Percentiles rank a stretch among this genome's conserved stretches.
phyloP scores from a whole-genome alignment of 768 basidiomycete genomes.

The Russula brevipes region DNA sequence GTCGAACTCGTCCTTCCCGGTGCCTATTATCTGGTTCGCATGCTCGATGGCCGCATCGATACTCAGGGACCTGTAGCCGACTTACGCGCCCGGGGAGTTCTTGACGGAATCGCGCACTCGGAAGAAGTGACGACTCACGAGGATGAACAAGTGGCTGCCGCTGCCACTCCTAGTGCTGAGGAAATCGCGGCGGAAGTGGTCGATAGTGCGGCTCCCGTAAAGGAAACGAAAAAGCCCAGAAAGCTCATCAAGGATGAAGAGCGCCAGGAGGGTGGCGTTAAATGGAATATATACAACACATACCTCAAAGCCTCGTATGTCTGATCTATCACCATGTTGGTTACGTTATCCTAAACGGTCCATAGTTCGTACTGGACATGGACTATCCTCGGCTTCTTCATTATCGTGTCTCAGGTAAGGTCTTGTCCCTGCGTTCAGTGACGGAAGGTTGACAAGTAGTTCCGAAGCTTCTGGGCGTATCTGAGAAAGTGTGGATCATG shows the following conservation, averaged over 20 bases:
- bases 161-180: conserved; percentile 27
- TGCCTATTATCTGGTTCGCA: conserved; percentile 65
- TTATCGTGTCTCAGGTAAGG: conserved; percentile 38
- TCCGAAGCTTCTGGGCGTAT: conserved; percentile 43
- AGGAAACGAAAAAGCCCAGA: conserved; percentile 53
- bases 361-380: conserved; percentile 64
- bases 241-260: conserved; percentile 81
- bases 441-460: neutral
- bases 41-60: conserved; percentile 79
- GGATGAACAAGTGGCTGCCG: conserved; percentile 33
- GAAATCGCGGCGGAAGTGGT: conserved; percentile 30
- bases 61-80: conserved; percentile 65
- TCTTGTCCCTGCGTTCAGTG: neutral
- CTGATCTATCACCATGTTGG: neutral
- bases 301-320: conserved; percentile 71
- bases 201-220: conserved; percentile 30
- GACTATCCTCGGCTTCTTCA: conserved; percentile 46
- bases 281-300: conserved; percentile 59
- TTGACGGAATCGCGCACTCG: conserved; percentile 56
- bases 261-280: conserved; percentile 73
- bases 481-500: conserved; percentile 74
- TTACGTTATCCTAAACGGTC: neutral
- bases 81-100: conserved; percentile 52
- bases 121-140: conserved; percentile 46
- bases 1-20: conserved; percentile 76